These are phyloP conservation scores for Yamadazyma endophytica DNA, from an alignment of 805 yeast genomes.

Conservation along the genomic window DNA sequence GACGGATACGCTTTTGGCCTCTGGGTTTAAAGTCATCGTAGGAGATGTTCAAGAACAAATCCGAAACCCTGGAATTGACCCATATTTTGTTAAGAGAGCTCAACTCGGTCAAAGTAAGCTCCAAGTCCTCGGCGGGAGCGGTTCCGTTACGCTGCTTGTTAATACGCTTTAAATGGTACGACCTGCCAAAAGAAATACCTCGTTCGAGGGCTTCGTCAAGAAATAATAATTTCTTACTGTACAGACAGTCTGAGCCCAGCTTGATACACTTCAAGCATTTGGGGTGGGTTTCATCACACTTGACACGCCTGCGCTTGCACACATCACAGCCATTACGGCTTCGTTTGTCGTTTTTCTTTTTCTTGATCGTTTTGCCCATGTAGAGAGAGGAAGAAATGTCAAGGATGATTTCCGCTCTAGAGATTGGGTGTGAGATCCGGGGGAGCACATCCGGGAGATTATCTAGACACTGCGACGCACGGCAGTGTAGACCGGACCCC, in stretches of 20 bases:
- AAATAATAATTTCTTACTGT: conserved; percentile 21
- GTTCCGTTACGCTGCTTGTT: conserved; percentile 4
- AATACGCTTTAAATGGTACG: conserved; percentile 14
- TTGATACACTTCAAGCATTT: conserved; percentile 24
- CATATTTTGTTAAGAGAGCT: conserved; percentile 7
- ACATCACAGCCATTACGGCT: conserved; percentile 17
- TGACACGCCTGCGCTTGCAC: conserved; percentile 13
- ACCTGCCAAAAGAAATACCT: conserved; percentile 36
- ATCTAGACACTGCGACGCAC: no score
- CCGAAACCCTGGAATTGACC: conserved; percentile 5
- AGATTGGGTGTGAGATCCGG: no score
- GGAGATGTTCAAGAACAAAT: conserved; percentile 15
- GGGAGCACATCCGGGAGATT: no score
- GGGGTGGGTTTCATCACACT: conserved; percentile 26
- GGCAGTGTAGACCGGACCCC: no score
- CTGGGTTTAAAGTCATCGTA: conserved; percentile 13
- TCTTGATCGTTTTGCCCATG: conserved; percentile 1
- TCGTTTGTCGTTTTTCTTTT: conserved; percentile 11
- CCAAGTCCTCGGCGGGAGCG: conserved; percentile 3
- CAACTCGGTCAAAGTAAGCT: conserved; percentile 9
- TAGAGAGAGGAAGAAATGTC: no score
- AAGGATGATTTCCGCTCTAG: no score
- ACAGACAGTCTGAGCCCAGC: conserved; percentile 15
- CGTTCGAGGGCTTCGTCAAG: conserved; percentile 32
- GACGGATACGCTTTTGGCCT: neutral